Evolutionary conservation across 805 yeast species (phyloP).

Genomic region (Wickerhamiella kazuoi): DNA sequence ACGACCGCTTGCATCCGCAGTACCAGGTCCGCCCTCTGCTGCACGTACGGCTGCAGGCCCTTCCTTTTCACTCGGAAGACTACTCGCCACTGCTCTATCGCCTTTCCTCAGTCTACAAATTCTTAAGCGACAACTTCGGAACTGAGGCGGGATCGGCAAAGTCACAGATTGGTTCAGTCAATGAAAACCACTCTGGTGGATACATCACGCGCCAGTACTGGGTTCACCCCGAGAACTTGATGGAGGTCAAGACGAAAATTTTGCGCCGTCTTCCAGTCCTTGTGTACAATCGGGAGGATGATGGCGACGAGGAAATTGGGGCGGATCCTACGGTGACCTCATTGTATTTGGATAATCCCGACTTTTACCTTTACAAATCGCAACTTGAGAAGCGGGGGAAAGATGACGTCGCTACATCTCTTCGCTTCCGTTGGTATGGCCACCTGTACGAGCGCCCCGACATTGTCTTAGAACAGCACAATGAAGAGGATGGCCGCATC

Average conservation of each 20-base stretch:
- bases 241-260: slow-evolving; percentile 94
- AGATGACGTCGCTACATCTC: slow-evolving; percentile 43
- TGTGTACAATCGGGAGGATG: slow-evolving; percentile 43
- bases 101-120: slow-evolving; percentile 56
- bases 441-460: slow-evolving; percentile 58
- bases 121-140: slow-evolving; percentile 56
- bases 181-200: slow-evolving; percentile 21
- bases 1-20: slow-evolving; percentile 73
- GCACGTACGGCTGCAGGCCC: slow-evolving; percentile 66
- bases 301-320: slow-evolving; percentile 28
- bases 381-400: slow-evolving; percentile 44
- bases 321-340: slow-evolving; percentile 73
- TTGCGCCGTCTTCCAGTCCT: slow-evolving; percentile 85
- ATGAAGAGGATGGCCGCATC: slow-evolving; percentile 29
- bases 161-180: slow-evolving; percentile 20
- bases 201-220: slow-evolving; percentile 64
- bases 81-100: slow-evolving; percentile 80
- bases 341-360: slow-evolving; percentile 68
- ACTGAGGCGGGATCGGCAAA: slow-evolving; percentile 14
- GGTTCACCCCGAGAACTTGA: slow-evolving; percentile 91
- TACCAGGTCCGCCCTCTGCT: slow-evolving; percentile 83
- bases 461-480: slow-evolving; percentile 61
- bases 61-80: slow-evolving; percentile 90
- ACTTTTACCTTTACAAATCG: slow-evolving; percentile 72
- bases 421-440: slow-evolving; percentile 86